Base-by-base conservation (phyloP, 2,329 filamentous ascomycete genomes). In the Trichophyton schoenleinii region DNA sequence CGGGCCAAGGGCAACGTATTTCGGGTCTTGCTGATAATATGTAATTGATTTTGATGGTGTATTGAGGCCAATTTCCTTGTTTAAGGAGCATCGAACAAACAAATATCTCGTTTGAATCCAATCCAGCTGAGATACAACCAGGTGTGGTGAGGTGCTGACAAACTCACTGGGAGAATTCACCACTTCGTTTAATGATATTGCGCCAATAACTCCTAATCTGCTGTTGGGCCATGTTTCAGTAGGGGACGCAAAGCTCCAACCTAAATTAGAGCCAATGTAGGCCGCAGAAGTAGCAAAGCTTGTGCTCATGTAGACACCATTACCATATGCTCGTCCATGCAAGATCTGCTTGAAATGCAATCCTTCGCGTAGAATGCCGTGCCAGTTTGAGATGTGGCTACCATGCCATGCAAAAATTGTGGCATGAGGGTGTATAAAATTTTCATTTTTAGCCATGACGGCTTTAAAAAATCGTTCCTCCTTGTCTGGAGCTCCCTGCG, bases 91-190 rank as follows among this genome's bases (percentile, higher is more conserved):
- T 58, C 75, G 67, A 46, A 88, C 83, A 66, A 96, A 88, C 1
- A 96, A 79, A 72, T 95, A 96, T 49, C 91, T 83, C 28, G 89
- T 91, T 69, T 95, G 90, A 63, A 95, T 91, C 91, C 91, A 96
- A 68, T 95, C 87, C 8, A 87, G 75, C 52, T 90, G 78, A 28
- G 81, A 71, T 0, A 96, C 84, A 7, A 96, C 91, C 55, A 88
- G 84, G 73, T 85, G 83, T 0, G 86, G 86, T 0, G 0, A 65
- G 0, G 7, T 67, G 64, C 76, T 80, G 3, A 80, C 72, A 67
- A 88, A 96, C 52, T 86, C 68, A 0, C 71, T 58, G 0, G 89
- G 85, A 0, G 79, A 78, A 69, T 96, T 96, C 68, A 95, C 84
- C 52, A 96, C 84, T 70, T 96, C 91, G 67, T 91, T 94, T 53